Evolutionary conservation across 2,329 filamentous ascomycete genomes (phyloP), one percentile per base, ranked within the genome.

Genomic region (Penicillium sp.): DNA sequence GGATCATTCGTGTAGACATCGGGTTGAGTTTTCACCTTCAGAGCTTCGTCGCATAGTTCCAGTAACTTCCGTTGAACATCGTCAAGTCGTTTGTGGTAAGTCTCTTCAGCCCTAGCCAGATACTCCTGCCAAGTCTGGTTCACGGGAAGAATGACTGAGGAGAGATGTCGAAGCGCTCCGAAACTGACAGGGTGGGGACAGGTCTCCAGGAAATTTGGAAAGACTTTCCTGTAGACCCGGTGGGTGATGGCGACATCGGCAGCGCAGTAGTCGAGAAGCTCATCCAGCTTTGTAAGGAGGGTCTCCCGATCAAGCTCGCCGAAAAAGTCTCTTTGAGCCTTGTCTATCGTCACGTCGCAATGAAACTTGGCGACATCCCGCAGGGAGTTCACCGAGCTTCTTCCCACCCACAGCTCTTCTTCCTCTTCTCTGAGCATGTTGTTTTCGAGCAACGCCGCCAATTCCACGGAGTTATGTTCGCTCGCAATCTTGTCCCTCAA

Each of bases 151-250:
- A 98, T 96, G 64, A 96, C 92, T 0, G 93, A 90, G 0, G 93
- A 92, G n/a, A 99, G 83, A 73, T 98, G 95, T 15, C 95, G 86
- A 17, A 99, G 82, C 1, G 95, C 95, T 2, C 92, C 94, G 71
- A 99, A 99, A 77, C 93, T 98, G 70, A 99, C 95, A 0, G 95
- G 95, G 76, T 99, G 96, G 0, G 95, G 95, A 71, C 95, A 99
- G 28, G 90, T 91, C 47, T 92, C 83, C 20, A 97, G 81, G 69
- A 97, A 99, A 59, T 90, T 89, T 0, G 92, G 91, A 63, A 99
- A 95, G 1, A 98, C 92, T 60, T 92, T 92, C 73, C 92, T 89
- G 77, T 94, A 99, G n/a, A 99, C 90, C 50, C 88, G 87, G 69
- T 99, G 95, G 0, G 95, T 99, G 67, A 97, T 88, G 38, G 88